Conservation (phyloP, 306 rosid genomes). For the Boehmeria nivea region DNA sequence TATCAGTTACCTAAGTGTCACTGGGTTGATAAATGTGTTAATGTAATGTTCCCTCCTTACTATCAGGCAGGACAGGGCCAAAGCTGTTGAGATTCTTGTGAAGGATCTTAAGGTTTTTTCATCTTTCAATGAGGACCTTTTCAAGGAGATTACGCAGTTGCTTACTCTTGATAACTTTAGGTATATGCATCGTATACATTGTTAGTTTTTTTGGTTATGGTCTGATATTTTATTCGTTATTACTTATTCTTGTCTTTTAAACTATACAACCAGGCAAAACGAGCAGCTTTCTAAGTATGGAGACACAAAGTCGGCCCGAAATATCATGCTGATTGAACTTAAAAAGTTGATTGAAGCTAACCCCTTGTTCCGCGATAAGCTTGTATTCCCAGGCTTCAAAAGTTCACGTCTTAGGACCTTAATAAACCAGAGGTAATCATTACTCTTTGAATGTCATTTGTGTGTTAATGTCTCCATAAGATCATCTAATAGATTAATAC, state of each 20-base stretch:
- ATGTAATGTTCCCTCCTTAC: background rate
- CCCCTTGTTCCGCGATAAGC: constrained; percentile 45
- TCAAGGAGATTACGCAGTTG: constrained; percentile 45
- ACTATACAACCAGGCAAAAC: constrained; percentile 31
- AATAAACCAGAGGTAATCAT: constrained; percentile 38
- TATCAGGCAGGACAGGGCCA: constrained; percentile 44
- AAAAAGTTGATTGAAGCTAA: constrained; percentile 43
- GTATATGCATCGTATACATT: constrained; percentile 7
- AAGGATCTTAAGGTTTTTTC: constrained; percentile 47
- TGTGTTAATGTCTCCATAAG: too few relatives aligned
- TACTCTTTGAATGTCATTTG: background rate
- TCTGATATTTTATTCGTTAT: constrained; percentile 1
- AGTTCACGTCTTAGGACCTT: constrained; percentile 42
- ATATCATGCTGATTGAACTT: constrained; percentile 42
- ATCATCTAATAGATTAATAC: too few relatives aligned
- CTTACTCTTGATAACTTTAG: constrained; percentile 46
- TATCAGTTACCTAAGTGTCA: constrained; percentile 2
- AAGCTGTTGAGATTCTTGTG: constrained; percentile 43
- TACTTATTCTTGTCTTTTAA: background rate
- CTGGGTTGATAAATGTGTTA: background rate
- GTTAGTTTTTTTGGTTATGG: background rate
- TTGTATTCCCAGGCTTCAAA: constrained; percentile 36
- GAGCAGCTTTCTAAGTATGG: constrained; percentile 52
- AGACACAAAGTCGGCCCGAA: constrained; percentile 44
- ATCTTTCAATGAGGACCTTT: constrained; percentile 41